Base-by-base conservation (phyloP, 2,329 filamentous ascomycete species). In the Pseudogymnoascus sp. region DNA sequence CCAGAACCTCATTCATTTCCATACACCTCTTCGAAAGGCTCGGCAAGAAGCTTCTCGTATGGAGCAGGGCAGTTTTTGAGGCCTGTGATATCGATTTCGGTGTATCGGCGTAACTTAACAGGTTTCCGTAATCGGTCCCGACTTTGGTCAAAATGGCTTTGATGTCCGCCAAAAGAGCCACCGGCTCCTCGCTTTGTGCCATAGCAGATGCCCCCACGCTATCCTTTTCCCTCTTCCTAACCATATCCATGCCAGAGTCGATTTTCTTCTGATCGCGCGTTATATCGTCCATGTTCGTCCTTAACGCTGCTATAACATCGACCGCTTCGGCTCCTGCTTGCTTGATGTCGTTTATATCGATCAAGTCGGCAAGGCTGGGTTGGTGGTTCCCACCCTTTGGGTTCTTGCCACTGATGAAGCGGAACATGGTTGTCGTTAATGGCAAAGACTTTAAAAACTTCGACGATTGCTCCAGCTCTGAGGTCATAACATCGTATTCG, bases 141-240 rank as follows among this genome's bases (percentile, higher is more conserved):
- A 99, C 89, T 74, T 97, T 97, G 68, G 86, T 91, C 59, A 87
- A 86, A 61, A 97, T 81, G 0, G 90, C 88, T 71, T 93, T 87
- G 44, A 97, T 91, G 71, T 97, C 94, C 64, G 91, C 83, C 58
- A 94, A 78, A 5, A 96, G 77, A 64, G 88, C 85, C 21, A 78
- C 74, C 4, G 88, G 81, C 66, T 92, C 89, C 58, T 84, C 80
- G 41, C 77, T 78, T 63, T 84, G 85, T 15, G 79, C 76, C 54
- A 85, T 71, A 5, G 81, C 75, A 21, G 80, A 87, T 58, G 79
- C 82, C 62, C 71, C 78, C 66, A 77, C 77, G 11, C 81, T 78
- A 60, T 81, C 82, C 44, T 87, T 82, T 58, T 92, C 87, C 8
- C 83, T 81, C 21, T 81, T 79, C 61, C 85, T 81, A 6, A 90